Percentiles rank a stretch among this genome's conserved stretches.
phyloP scores from a whole-genome alignment of 257 asterid genomes.

The Solanum tacnaense region DNA sequence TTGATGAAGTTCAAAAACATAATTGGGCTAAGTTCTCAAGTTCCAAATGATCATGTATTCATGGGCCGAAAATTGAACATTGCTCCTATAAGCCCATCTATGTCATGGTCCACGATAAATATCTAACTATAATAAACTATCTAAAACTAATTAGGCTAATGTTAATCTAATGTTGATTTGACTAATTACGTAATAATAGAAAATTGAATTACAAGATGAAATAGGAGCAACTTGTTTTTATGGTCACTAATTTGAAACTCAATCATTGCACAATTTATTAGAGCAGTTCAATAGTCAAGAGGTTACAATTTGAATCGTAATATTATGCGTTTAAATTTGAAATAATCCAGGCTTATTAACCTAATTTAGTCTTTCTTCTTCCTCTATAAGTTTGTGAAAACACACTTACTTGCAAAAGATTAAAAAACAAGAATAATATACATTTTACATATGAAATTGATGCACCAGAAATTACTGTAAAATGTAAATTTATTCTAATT shows the following conservation, averaged over 20 bases:
- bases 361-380: not conserved
- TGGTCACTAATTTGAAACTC: not conserved
- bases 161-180: not conserved
- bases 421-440: not conserved
- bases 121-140: not conserved
- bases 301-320: not conserved
- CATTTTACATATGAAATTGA: not conserved
- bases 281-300: not conserved
- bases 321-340: not conserved
- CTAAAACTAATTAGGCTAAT: not conserved
- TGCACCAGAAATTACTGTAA: not conserved
- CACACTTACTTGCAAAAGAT: not conserved
- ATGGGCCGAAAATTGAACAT: not conserved
- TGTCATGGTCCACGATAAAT: not conserved
- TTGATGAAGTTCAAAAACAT: not conserved
- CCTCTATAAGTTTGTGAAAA: not conserved
- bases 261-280: not conserved
- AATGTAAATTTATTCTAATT: not conserved
- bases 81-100: not conserved
- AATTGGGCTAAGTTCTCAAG: not conserved
- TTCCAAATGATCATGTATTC: not conserved
- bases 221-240: not conserved
- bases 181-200: not conserved
- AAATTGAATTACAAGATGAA: not conserved
- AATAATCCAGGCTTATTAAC: not conserved